Base-by-base conservation (phyloP, 108 stramenopile genomes). In the Cylindrotheca fusiformis region DNA sequence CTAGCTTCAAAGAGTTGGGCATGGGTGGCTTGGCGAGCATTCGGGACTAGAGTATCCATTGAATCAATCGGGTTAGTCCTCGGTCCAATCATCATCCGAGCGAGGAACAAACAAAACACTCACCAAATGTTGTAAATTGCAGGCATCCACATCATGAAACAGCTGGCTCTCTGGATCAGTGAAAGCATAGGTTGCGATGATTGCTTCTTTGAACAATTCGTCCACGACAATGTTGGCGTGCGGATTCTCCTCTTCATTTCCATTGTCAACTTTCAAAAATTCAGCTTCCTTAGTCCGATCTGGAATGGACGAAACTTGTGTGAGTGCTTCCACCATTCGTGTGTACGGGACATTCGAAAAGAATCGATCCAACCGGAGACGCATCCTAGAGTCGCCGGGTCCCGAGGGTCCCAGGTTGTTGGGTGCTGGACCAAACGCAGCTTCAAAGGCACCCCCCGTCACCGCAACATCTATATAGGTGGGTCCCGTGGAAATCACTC, bases 301-400 rank as follows among this genome's bases (percentile, higher is more conserved):
- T 4, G 79, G 84, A 57, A 88, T 71, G 33, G 70, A 51, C 8
- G 91, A 82, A 17, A 90, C 24, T 51, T 84, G 79, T 1, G 84
- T 79, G 56, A 93, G 33, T 12, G 91, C 91, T 24, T 76, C 69
- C 32, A 89, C 88, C 91, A 93, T 93, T 52, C 91, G 61, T 20
- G 79, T 63, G 63, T 86, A 93, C 12, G 91, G 91, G n/a, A 93
- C 71, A 75, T 84, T 74, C 12, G 85, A 87, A 66, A 93, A 90
- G 72, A 86, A 93, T 23, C 86, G 80, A 74, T 93, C 91, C 55
- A 76, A 77, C 8, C 91, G 68, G 0, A 93, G 65, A 25, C 91
- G 76, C 69, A 86, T 55, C 22, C 44, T 60, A n/a, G 69, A 52
- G 67, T 86, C 79, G 27, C 84, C 86, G 6, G 67, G 71, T 14